Percentiles rank a stretch among this genome's conserved stretches.
Conservation (phyloP, 345 rosid genomes). For the Boechera retrofracta region DNA sequence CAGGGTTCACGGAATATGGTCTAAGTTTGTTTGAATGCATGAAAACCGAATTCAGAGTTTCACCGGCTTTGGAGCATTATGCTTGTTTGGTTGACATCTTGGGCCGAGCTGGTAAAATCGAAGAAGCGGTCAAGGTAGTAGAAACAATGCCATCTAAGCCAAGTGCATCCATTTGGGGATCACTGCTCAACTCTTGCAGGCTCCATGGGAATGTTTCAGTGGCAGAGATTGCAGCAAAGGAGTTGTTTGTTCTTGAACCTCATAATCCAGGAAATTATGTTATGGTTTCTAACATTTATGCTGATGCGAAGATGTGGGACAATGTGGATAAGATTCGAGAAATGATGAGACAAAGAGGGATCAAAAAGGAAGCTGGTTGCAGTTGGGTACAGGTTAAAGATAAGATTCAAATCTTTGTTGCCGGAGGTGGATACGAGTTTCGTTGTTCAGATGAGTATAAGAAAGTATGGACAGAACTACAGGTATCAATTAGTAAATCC, state of each 20-base stretch:
- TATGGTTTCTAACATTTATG: slow-evolving; percentile 64
- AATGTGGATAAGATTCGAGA: slow-evolving; percentile 55
- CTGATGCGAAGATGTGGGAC: slow-evolving; percentile 67
- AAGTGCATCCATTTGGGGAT: slow-evolving; percentile 63
- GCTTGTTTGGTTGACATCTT: slow-evolving; percentile 65
- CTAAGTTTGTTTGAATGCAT: slow-evolving; percentile 51
- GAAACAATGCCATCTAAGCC: slow-evolving; percentile 62
- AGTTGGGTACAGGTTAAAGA: slow-evolving; percentile 64
- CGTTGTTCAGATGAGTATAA: slow-evolving; percentile 50
- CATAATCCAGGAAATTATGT: slow-evolving; percentile 64
- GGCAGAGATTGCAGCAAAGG: slow-evolving; percentile 50
- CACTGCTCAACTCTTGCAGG: slow-evolving; percentile 59
- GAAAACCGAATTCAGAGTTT: slow-evolving; percentile 46
- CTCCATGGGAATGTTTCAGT: slow-evolving; percentile 46
- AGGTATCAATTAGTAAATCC: slow-evolving; percentile 42
- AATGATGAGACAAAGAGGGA: slow-evolving; percentile 50
- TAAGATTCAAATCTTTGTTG: slow-evolving; percentile 55
- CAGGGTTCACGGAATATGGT: slow-evolving; percentile 56
- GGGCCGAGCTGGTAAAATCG: slow-evolving; percentile 62
- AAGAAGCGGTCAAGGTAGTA: slow-evolving; percentile 53
- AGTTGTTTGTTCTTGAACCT: slow-evolving; percentile 64
- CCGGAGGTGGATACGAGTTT: slow-evolving; percentile 56
- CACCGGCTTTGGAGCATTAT: slow-evolving; percentile 59
- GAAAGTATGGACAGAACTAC: slow-evolving; percentile 48
- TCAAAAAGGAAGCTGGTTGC: slow-evolving; percentile 66